Conservation (phyloP, 2,329 filamentous ascomycete species). For the Ophiosphaerella herpotricha region DNA sequence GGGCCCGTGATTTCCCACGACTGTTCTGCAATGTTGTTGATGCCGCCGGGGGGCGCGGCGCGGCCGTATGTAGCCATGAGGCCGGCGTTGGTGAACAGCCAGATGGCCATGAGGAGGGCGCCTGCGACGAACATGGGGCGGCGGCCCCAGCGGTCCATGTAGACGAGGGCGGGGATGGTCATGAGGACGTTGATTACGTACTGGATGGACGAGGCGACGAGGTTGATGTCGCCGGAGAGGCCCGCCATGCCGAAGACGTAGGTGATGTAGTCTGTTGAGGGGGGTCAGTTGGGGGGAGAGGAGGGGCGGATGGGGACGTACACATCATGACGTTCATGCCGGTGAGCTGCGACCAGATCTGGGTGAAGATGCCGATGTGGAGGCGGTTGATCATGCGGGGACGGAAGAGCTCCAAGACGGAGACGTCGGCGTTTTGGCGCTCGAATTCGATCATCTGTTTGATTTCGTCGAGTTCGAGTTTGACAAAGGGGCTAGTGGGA, state of each 20-base stretch:
- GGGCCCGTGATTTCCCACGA: conserved; percentile 47
- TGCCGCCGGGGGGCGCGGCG: conserved; percentile 43
- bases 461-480: conserved; percentile 72
- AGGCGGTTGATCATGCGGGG: conserved; percentile 77
- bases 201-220: conserved; percentile 71
- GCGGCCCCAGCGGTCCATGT: conserved; percentile 76
- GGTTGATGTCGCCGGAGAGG: conserved; percentile 60
- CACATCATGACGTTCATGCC: conserved; percentile 76
- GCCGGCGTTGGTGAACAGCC: conserved; percentile 66
- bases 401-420: conserved; percentile 72
- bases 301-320: conserved; percentile 7
- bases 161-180: conserved; percentile 76
- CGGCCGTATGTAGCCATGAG: conserved; percentile 65
- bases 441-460: conserved; percentile 75
- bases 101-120: conserved; percentile 65
- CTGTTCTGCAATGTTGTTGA: conserved; percentile 50
- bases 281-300: neutral
- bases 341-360: conserved; percentile 77
- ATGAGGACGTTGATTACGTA: conserved; percentile 81
- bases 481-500: conserved; percentile 66
- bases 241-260: conserved; percentile 77
- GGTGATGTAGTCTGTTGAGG: conserved; percentile 33
- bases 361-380: conserved; percentile 71
- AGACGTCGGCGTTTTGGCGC: conserved; percentile 68
- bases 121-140: conserved; percentile 69